These are phyloP conservation scores for Echinochloa phyllopogon DNA, from an alignment of 176 grass and related monocot genomes.

Conservation along the genomic window DNA sequence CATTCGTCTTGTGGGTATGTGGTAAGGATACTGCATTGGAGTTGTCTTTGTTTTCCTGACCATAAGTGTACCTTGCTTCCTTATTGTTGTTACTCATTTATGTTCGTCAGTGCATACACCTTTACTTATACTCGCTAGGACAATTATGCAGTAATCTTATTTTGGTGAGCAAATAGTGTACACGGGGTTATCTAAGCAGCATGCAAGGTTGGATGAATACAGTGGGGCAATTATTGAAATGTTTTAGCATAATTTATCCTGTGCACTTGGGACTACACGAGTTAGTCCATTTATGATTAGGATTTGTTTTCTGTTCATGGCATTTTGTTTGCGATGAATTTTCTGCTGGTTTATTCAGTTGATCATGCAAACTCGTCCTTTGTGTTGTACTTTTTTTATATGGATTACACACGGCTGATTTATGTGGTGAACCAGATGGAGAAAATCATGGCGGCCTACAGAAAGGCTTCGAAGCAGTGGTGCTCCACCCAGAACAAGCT, in stretches of 20 bases:
- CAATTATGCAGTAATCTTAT: neutral
- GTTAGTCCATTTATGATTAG: neutral
- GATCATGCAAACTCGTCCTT: neutral
- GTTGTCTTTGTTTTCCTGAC: neutral
- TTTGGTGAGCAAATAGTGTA: neutral
- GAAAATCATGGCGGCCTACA: conserved; percentile 79
- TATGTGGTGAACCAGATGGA: conserved; percentile 62
- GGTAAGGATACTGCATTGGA: conserved; percentile 53
- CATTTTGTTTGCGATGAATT: neutral
- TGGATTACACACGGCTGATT: neutral
- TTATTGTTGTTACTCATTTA: neutral
- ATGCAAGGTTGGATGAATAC: neutral
- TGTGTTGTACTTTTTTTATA: too few species aligned
- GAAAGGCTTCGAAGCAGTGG: conserved; percentile 87
- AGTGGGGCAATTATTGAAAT: neutral
- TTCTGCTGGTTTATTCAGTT: neutral
- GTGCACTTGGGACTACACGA: neutral
- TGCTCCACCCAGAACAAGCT: conserved; percentile 89
- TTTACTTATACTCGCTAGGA: neutral
- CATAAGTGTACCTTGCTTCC: neutral
- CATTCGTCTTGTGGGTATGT: conserved; percentile 92
- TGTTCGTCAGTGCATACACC: neutral
- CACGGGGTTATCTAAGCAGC: neutral
- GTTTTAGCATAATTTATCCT: neutral
- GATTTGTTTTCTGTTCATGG: neutral